A percentile compares a stretch with the other conserved stretches of the same genome.
These are phyloP conservation scores for Saturnispora hagleri DNA, from an alignment of 805 yeast genomes.

Conservation along the genomic window DNA sequence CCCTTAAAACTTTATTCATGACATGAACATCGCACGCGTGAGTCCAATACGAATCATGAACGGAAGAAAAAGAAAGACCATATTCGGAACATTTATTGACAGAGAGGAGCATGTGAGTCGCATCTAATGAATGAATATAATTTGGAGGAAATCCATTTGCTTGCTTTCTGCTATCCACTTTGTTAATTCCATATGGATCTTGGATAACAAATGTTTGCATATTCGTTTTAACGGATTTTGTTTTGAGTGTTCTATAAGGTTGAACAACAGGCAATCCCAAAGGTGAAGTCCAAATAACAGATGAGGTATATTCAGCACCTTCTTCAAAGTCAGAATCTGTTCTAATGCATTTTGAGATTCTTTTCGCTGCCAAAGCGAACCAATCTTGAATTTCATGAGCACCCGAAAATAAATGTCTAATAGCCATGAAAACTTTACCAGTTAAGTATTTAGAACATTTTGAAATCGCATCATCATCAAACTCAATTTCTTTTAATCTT, in stretches of 20 bases:
- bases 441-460: constrained; percentile 56
- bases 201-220: constrained; percentile 78
- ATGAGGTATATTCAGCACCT: constrained; percentile 60
- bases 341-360: constrained; percentile 70
- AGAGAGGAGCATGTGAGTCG: constrained; percentile 90
- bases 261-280: constrained; percentile 93
- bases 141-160: constrained; percentile 93
- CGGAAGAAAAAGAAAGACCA: constrained; percentile 78
- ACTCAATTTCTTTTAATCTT: constrained; percentile 53
- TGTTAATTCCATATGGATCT: constrained; percentile 79
- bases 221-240: constrained; percentile 65
- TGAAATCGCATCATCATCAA: constrained; percentile 32
- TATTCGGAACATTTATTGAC: constrained; percentile 65
- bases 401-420: constrained; percentile 77
- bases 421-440: constrained; percentile 67
- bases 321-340: constrained; percentile 49
- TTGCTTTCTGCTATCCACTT: constrained; percentile 84
- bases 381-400: constrained; percentile 96
- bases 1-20: constrained; percentile 65
- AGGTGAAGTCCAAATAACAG: constrained; percentile 98
- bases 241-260: constrained; percentile 72
- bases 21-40: constrained; percentile 76
- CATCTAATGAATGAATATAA: constrained; percentile 90
- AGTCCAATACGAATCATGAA: constrained; percentile 97
- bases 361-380: constrained; percentile 79